Evolutionary conservation across 2,329 filamentous ascomycete species (phyloP).

Genomic region (Mycocentrospora acerina): DNA sequence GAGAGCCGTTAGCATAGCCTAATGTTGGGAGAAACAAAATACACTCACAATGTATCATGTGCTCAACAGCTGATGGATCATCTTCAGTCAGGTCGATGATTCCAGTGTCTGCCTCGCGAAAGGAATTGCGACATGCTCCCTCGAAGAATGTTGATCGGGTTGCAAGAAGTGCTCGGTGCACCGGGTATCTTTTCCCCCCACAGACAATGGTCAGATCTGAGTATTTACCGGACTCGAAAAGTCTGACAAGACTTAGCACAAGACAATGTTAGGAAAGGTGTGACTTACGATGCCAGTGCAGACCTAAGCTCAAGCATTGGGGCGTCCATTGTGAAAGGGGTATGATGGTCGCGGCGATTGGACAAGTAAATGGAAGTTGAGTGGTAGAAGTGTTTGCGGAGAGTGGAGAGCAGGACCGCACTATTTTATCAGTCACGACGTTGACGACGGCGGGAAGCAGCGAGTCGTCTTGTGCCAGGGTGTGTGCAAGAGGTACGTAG

Average conservation of each 20-base stretch:
- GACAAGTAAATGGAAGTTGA: neutral
- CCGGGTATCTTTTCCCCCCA: slow-evolving; percentile 48
- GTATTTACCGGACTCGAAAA: slow-evolving; percentile 44
- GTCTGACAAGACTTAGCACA: slow-evolving; percentile 37
- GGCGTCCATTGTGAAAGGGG: slow-evolving; percentile 36
- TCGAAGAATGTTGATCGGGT: slow-evolving; percentile 52
- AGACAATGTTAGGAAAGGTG: slow-evolving; percentile 2
- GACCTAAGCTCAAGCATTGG: slow-evolving; percentile 49
- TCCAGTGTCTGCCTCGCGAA: slow-evolving; percentile 40
- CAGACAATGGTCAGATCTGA: slow-evolving; percentile 53
- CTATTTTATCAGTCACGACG: too few relatives aligned
- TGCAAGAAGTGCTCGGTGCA: slow-evolving; percentile 52
- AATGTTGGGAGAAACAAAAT: slow-evolving; percentile 3
- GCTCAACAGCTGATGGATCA: slow-evolving; percentile 43
- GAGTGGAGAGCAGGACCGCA: too few relatives aligned
- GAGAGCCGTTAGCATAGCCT: slow-evolving; percentile 18
- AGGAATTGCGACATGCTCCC: slow-evolving; percentile 43
- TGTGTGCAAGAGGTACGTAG: too few relatives aligned
- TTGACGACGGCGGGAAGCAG: neutral
- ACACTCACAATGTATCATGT: slow-evolving; percentile 45
- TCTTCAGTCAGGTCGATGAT: slow-evolving; percentile 44
- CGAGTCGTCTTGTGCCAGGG: too few relatives aligned
- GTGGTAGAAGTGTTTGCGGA: neutral
- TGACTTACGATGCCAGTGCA: slow-evolving; percentile 50
- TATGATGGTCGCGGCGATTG: slow-evolving; percentile 12